Evolutionary conservation across 371 early-diverging fungal species (phyloP).

Genomic region (Fennellomyces sp.): DNA sequence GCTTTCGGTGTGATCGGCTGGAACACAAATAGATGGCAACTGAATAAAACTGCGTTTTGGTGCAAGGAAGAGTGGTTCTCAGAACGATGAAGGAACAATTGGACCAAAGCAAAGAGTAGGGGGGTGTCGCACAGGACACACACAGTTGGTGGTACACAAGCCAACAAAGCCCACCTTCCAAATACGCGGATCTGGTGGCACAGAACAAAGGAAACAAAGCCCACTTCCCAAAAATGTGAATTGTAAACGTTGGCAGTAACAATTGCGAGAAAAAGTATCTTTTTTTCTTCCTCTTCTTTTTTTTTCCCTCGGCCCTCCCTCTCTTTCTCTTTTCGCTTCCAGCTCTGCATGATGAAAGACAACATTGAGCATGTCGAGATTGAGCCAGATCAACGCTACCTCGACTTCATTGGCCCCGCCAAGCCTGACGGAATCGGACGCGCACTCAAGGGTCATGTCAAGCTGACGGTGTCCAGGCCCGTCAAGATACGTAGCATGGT

Average conservation of each 20-base stretch:
- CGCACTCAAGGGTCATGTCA: conserved; percentile 33
- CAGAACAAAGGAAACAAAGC: background rate
- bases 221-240: background rate
- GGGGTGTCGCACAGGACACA: background rate
- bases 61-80: too few relatives aligned
- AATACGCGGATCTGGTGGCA: background rate
- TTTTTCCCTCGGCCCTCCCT: background rate
- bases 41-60: background rate
- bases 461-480: conserved; percentile 27
- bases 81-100: background rate
- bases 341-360: conserved; percentile 34
- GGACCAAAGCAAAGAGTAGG: background rate
- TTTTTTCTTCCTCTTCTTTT: background rate
- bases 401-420: conserved; percentile 43
- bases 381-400: conserved; percentile 34
- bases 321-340: background rate
- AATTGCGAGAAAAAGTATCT: background rate
- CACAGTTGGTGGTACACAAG: too few relatives aligned
- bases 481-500: conserved; percentile 39
- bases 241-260: background rate
- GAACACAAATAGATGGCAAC: too few relatives aligned
- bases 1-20: too few relatives aligned
- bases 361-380: conserved; percentile 38
- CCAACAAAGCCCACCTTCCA: too few relatives aligned
- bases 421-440: conserved; percentile 17